These are phyloP conservation scores for Trichoderma hamatum DNA, from an alignment of 2,329 filamentous ascomycete species.

Conservation along the genomic window DNA sequence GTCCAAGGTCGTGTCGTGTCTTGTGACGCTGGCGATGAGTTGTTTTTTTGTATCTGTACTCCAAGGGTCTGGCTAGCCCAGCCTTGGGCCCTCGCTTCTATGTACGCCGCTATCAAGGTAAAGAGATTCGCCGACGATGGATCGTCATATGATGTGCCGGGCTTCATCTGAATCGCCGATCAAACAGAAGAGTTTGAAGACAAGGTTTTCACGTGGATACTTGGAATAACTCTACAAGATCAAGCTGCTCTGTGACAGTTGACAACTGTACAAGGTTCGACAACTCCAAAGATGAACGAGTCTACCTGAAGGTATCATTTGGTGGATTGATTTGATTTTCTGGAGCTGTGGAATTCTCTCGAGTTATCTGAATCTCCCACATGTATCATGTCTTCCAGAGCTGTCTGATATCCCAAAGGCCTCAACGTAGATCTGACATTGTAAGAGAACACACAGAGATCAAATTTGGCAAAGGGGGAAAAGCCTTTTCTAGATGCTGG, in stretches of 20 bases:
- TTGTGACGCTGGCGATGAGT: slow-evolving; percentile 10
- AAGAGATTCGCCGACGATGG: background rate
- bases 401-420: no score
- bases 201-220: background rate
- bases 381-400: no score
- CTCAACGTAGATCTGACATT: background rate
- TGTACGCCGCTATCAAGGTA: background rate
- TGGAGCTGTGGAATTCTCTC: no score
- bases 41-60: slow-evolving; percentile 4
- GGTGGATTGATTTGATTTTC: no score
- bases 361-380: no score
- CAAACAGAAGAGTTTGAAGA: background rate
- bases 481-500: background rate
- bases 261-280: background rate
- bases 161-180: background rate
- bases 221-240: background rate
- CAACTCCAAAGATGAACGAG: no score
- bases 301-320: no score
- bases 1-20: background rate
- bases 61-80: slow-evolving; percentile 16
- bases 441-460: background rate
- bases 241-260: background rate
- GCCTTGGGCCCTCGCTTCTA: background rate
- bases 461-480: background rate
- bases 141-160: background rate